A percentile compares a stretch with the other conserved stretches of the same genome.
Conservation (phyloP, 1,139 yeast genomes). For the Suhomyces bribrorum region DNA sequence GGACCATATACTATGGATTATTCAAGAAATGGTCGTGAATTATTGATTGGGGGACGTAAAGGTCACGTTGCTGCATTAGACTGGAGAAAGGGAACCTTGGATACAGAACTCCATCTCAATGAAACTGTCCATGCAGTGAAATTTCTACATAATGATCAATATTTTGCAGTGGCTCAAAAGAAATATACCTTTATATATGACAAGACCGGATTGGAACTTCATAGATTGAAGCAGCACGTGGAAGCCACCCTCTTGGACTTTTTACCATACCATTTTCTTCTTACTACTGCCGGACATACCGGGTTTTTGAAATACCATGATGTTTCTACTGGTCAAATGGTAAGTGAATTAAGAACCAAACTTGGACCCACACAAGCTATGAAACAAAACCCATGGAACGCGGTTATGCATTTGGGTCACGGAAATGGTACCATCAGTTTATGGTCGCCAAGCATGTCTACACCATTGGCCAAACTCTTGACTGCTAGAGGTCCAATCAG, state of each 20-base stretch:
- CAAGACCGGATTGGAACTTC: constrained; percentile 87
- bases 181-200: constrained; percentile 93
- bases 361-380: constrained; percentile 87
- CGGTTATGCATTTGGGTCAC: constrained; percentile 92
- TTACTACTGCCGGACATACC: constrained; percentile 85
- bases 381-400: constrained; percentile 95
- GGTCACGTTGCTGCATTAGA: constrained; percentile 97
- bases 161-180: constrained; percentile 95
- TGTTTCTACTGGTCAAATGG: constrained; percentile 87
- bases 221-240: constrained; percentile 84
- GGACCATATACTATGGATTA: constrained; percentile 89
- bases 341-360: constrained; percentile 81
- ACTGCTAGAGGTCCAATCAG: constrained; percentile 85
- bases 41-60: constrained; percentile 82
- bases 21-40: constrained; percentile 81
- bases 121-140: constrained; percentile 92
- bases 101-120: constrained; percentile 78
- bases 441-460: constrained; percentile 90
- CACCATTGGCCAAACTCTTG: constrained; percentile 82
- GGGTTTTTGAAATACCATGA: constrained; percentile 92
- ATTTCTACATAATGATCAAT: constrained; percentile 88
- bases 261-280: constrained; percentile 86
- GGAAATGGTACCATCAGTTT: constrained; percentile 88
- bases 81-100: constrained; percentile 85
- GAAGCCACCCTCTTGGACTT: constrained; percentile 84